Evolutionary conservation across 306 rosid genomes (phyloP).

Genomic region (Vigna angularis): DNA sequence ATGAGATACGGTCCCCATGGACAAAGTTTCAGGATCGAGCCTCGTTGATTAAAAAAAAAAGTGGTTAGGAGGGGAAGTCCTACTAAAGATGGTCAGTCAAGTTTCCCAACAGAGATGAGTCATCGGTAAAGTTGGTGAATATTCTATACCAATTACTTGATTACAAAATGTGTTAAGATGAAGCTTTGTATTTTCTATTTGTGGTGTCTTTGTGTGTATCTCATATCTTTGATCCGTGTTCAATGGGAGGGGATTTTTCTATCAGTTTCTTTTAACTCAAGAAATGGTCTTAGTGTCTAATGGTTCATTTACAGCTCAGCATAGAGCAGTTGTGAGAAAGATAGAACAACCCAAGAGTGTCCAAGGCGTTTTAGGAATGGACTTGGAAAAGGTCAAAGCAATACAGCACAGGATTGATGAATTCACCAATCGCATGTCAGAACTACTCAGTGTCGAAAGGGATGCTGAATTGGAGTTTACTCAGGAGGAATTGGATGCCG

Average conservation of each 20-base stretch:
- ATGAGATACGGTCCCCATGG: no score
- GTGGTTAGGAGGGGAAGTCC: no score
- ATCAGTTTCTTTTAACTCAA: background rate
- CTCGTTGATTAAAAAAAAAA: no score
- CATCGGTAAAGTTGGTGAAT: no score
- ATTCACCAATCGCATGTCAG: constrained; percentile 70
- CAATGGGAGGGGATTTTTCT: background rate
- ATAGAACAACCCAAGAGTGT: constrained; percentile 52
- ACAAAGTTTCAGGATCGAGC: no score
- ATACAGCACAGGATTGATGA: constrained; percentile 70
- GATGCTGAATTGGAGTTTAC: constrained; percentile 88
- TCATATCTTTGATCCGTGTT: background rate
- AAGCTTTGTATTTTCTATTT: background rate
- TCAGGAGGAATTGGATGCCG: constrained; percentile 87
- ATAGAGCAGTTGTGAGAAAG: constrained; percentile 70
- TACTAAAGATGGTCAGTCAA: no score
- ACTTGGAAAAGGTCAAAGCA: constrained; percentile 61
- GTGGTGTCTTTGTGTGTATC: background rate
- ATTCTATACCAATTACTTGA: no score
- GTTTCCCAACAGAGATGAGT: no score
- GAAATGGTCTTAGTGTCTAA: background rate
- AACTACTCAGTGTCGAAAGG: constrained; percentile 73
- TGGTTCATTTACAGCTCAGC: constrained; percentile 67
- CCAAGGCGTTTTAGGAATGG: constrained; percentile 75
- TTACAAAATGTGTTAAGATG: background rate